Evolutionary conservation across 495 filamentous ascomycete genomes (phyloP), one percentile per base, ranked within the genome.

Genomic region (Podospora tetraspora): DNA sequence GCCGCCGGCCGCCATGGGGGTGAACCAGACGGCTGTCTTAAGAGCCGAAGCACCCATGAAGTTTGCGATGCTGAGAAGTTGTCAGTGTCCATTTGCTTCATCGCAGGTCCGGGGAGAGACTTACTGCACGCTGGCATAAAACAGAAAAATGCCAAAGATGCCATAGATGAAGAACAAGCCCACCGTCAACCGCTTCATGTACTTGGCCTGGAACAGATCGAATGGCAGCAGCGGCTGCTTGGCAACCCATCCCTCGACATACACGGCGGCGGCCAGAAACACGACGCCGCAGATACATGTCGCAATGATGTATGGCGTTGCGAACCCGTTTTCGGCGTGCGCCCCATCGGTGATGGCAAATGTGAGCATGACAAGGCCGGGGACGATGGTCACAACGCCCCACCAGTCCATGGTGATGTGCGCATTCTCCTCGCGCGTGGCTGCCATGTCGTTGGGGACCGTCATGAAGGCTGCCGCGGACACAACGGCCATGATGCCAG

Each of bases 51-150:
- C 86, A 21, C 84, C 80, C 82, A 96, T 89, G 27, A 90, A 84
- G 30, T 79, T 83, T 69, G 87, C 74, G 78, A 92, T 91, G 75
- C 89, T 91, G 57, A 12, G 34, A 21, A 21, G 19, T 9, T 16
- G 16, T 52, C 16, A 30, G 19, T n/a, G 0, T 43, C 22, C n/a
- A 34, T 25, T 25, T 3, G 19, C 34, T 43, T 7, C 19, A 52
- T n/a, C 2, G 19, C 1, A 0, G 10, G 62, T 1, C 5, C 6
- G 16, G 12, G 12, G 65, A 56, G 59, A 34, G 25, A 77, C 89
- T 80, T 84, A 91, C 89, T 96, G 94, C 63, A 93, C 84, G 21
- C 89, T 91, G 0, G 87, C 84, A 70, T 95, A 96, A 25, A 96
- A 86, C 12, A 95, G 76, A 62, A 88, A 95, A 34, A 94, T 85